A percentile compares a stretch with the other conserved stretches of the same genome.
These are phyloP conservation scores for Perkinsus olseni DNA, from an alignment of 169 alveolate species.

Conservation along the genomic window DNA sequence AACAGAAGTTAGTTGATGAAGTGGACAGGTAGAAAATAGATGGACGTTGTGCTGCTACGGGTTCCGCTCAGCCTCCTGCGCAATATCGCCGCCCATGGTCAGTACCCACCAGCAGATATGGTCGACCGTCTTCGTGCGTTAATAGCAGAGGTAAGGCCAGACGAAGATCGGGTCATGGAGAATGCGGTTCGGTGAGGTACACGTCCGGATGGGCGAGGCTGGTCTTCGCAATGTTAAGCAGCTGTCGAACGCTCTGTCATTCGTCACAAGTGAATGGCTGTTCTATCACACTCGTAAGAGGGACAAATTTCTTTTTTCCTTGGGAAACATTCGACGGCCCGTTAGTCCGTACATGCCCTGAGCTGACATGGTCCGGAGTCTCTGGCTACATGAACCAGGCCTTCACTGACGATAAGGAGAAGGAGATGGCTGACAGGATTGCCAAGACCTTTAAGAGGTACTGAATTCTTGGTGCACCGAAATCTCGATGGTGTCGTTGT, in stretches of 20 bases:
- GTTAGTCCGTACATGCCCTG: neutral
- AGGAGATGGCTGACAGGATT: neutral
- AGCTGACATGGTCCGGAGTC: neutral
- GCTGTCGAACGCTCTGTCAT: neutral
- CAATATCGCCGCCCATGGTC: neutral
- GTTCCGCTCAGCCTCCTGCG: neutral
- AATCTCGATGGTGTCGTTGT: neutral
- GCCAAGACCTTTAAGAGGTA: neutral
- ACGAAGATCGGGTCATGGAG: neutral
- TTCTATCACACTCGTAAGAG: neutral
- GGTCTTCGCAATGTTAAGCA: neutral
- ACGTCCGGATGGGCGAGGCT: neutral
- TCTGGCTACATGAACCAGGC: neutral
- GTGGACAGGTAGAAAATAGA: neutral
- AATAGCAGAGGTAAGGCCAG: neutral
- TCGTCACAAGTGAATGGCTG: neutral
- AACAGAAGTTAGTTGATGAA: neutral
- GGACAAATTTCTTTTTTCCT: neutral
- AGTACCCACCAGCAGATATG: neutral
- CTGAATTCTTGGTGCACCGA: neutral
- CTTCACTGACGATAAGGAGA: neutral
- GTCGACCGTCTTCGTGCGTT: neutral
- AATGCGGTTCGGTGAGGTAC: neutral
- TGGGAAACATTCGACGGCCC: neutral
- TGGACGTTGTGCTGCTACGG: neutral